Conservation (phyloP, 805 yeast species). For the Pichia cabralensis region DNA sequence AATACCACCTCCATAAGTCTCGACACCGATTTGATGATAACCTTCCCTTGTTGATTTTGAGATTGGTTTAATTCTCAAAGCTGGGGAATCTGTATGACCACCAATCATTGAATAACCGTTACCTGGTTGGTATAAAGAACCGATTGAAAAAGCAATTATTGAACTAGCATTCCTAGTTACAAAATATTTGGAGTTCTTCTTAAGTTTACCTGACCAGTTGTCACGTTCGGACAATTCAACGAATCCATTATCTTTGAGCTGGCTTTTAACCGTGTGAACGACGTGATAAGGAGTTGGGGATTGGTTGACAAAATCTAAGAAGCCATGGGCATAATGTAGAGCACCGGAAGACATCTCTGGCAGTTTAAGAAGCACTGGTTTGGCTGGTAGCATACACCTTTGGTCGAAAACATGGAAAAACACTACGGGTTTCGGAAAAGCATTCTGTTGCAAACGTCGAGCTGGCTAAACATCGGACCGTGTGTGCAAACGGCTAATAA, state of each 20-base stretch:
- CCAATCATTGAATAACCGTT: constrained; percentile 84
- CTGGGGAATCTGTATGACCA: constrained; percentile 94
- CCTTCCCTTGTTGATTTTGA: constrained; percentile 65
- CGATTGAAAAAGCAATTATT: constrained; percentile 77
- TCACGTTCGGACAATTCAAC: constrained; percentile 61
- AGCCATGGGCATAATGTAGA: constrained; percentile 42
- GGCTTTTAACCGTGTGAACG: constrained; percentile 53
- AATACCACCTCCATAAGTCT: constrained; percentile 90
- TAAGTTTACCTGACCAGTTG: constrained; percentile 51
- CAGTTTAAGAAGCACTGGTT: not conserved
- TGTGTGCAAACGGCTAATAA: too few species aligned
- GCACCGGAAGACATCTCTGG: constrained; percentile 11
- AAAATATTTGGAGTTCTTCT: constrained; percentile 57
- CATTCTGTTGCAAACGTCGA: too few species aligned
- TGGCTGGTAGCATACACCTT: too few species aligned
- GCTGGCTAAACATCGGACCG: too few species aligned
- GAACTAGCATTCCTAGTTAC: constrained; percentile 89
- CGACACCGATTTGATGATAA: constrained; percentile 84
- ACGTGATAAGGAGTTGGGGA: constrained; percentile 96
- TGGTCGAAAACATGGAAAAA: too few species aligned
- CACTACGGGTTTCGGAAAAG: too few species aligned
- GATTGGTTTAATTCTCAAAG: constrained; percentile 78
- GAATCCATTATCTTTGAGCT: constrained; percentile 56
- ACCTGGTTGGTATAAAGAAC: constrained; percentile 62
- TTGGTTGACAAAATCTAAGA: constrained; percentile 66